Evolutionary conservation across 768 basidiomycete species (phyloP), one percentile per base, ranked within the genome.

Genomic region (Rhizopogon roseolus): DNA sequence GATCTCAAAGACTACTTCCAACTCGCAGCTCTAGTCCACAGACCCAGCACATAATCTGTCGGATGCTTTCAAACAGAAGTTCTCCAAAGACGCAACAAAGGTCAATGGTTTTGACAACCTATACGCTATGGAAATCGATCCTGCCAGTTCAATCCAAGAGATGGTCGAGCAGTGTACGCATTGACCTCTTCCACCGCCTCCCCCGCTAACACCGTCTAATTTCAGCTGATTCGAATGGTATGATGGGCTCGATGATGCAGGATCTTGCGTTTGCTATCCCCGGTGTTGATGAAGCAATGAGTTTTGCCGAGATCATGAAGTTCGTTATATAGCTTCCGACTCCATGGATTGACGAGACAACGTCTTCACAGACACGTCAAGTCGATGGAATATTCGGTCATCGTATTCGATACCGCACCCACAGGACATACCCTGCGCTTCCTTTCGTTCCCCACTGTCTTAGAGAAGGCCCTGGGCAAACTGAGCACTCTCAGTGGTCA

Each of bases 261-360:
- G 97, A 99, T 73, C 81, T 99, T 41, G 97, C 97, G 0, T 99
- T 99, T 65, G 94, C 97, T 2, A 98, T 99, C 54, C 97, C 97
- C 0, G 97, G 97, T 73, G 96, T 99, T 11, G 97, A 99, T 64
- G 97, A 99, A 72, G 97, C 97, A 4, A 98, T 99, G 97, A 94
- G 93, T 58, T 99, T 99, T 62, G 97, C 97, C 0, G 97, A 99
- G 71, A 97, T 99, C 69, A 99, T 98, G 97, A 99, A 98, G 96
- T 97, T 55, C 54, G 84, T 73, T 10, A 6, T 6, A 40, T 38
- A 10, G 50, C 37, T 44, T 17, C 32, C 22, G 9, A 44, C 10
- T 19, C 4, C 34, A 8, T 13, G 10, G 16, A 25, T 43, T 38
- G 41, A 11, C 53, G 28, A 43, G 19, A 48, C 46, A 36, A 49